Conservation (phyloP, 2,329 filamentous ascomycete genomes). For the Aspergillus proliferans region DNA sequence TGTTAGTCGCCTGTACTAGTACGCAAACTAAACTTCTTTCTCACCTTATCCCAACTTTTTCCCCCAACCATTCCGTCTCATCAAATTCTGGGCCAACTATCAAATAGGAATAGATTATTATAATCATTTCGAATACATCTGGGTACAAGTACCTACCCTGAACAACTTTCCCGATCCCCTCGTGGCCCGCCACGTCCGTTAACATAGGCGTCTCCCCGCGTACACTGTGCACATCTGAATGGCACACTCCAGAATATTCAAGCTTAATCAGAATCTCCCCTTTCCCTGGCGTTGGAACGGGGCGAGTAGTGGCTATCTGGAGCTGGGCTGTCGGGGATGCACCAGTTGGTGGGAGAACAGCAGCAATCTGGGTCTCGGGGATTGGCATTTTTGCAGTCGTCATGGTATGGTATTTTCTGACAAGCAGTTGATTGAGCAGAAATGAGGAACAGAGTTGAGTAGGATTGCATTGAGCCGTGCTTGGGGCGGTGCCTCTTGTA, state of each 20-base stretch:
- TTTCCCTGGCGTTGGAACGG: constrained; percentile 31
- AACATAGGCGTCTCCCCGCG: constrained; percentile 37
- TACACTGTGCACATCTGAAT: constrained; percentile 44
- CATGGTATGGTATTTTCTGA: not conserved
- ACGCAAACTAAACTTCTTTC: constrained; percentile 3
- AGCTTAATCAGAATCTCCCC: constrained; percentile 43
- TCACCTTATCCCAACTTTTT: constrained; percentile 27
- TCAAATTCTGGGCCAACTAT: constrained; percentile 10
- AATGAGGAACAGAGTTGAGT: not conserved
- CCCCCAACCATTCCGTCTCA: constrained; percentile 23
- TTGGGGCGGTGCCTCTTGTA: not conserved
- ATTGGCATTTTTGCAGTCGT: constrained; percentile 9
- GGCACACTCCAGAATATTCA: constrained; percentile 44
- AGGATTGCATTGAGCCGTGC: not conserved
- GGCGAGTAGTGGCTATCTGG: constrained; percentile 18
- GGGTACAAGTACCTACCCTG: constrained; percentile 13
- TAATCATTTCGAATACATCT: not conserved
- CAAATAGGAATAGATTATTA: not conserved
- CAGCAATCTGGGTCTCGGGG: constrained; percentile 25
- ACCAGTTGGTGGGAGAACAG: constrained; percentile 21
- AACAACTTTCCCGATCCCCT: constrained; percentile 42
- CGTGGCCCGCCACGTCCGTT: constrained; percentile 44
- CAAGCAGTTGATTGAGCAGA: not conserved
- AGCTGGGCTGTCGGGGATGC: constrained; percentile 14
- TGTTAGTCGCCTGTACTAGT: not conserved